Evolutionary conservation across 1,284 basidiomycete genomes (phyloP).

Genomic region (Irpex sp.): DNA sequence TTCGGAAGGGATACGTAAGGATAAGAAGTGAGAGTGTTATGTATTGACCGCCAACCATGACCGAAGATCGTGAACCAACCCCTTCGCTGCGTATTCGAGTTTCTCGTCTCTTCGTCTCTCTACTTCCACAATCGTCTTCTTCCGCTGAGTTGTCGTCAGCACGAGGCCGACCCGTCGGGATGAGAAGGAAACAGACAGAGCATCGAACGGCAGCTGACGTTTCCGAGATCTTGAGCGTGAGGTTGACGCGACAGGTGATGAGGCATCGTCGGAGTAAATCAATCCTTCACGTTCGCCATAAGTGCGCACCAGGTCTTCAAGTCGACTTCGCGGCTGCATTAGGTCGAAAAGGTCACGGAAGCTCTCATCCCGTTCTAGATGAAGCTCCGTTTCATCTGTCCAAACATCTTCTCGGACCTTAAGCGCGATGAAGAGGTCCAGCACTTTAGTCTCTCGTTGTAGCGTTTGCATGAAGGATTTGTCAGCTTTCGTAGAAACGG

Average conservation of each 20-base stretch:
- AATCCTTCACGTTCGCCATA: slow-evolving; percentile 57
- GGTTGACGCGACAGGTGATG: neutral
- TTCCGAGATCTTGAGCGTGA: slow-evolving; percentile 8
- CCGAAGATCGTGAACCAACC: slow-evolving; percentile 38
- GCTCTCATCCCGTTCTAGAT: slow-evolving; percentile 66
- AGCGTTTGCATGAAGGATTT: slow-evolving; percentile 30
- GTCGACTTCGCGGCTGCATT: slow-evolving; percentile 62
- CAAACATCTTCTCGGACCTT: slow-evolving; percentile 75
- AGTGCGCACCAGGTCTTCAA: slow-evolving; percentile 66
- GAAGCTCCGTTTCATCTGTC: slow-evolving; percentile 65
- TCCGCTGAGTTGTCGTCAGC: slow-evolving; percentile 36
- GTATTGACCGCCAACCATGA: slow-evolving; percentile 17
- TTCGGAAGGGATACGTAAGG: too few relatives aligned
- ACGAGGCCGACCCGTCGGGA: slow-evolving; percentile 55
- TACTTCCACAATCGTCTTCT: slow-evolving; percentile 58
- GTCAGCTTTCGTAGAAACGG: slow-evolving; percentile 2
- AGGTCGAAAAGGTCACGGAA: slow-evolving; percentile 76
- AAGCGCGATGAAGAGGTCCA: slow-evolving; percentile 73
- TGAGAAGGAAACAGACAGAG: slow-evolving; percentile 54
- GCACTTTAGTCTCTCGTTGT: slow-evolving; percentile 68
- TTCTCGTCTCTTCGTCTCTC: slow-evolving; percentile 48
- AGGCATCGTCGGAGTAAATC: slow-evolving; percentile 26
- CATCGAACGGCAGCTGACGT: slow-evolving; percentile 32
- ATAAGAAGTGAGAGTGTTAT: neutral
- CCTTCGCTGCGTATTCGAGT: slow-evolving; percentile 56